These are phyloP conservation scores for Trichoderma pleuroti DNA, from an alignment of 2,329 filamentous ascomycete species.

Conservation along the genomic window DNA sequence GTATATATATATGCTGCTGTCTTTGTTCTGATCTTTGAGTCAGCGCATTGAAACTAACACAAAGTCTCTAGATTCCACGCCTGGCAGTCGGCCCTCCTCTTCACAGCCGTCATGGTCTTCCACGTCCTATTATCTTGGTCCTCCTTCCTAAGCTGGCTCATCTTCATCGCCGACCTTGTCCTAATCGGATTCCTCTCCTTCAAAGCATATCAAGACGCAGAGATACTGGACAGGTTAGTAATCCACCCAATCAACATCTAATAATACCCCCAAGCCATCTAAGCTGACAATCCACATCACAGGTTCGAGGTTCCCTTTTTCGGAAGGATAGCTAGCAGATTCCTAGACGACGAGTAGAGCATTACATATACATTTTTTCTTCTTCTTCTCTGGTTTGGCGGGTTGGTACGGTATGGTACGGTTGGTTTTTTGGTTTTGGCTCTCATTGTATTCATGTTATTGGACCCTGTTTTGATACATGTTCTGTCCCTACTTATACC, in stretches of 20 bases:
- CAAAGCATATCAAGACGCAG: slow-evolving; percentile 80
- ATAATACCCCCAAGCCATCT: not conserved
- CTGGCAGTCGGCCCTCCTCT: slow-evolving; percentile 87
- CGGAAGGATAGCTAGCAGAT: slow-evolving; percentile 78
- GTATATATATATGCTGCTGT: slow-evolving; percentile 41
- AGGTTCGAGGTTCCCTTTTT: slow-evolving; percentile 87
- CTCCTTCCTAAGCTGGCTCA: slow-evolving; percentile 73
- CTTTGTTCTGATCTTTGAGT: not conserved
- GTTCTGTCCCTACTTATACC: slow-evolving; percentile 17
- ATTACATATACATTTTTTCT: not conserved
- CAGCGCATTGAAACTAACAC: not conserved
- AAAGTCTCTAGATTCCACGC: slow-evolving; percentile 71
- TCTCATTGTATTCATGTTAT: not conserved
- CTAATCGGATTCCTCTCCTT: slow-evolving; percentile 74
- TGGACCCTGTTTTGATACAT: not conserved
- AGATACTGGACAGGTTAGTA: slow-evolving; percentile 58
- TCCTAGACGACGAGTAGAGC: slow-evolving; percentile 75
- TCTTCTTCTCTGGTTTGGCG: not conserved
- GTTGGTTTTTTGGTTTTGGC: not conserved
- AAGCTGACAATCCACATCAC: not conserved
- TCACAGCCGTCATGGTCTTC: slow-evolving; percentile 69
- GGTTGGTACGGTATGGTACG: not conserved
- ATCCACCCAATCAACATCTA: not conserved
- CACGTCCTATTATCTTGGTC: slow-evolving; percentile 89
- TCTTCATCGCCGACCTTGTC: slow-evolving; percentile 71